These are phyloP conservation scores for Picochlorum sp. DNA, from an alignment of 139 green algal genomes.

Conservation along the genomic window DNA sequence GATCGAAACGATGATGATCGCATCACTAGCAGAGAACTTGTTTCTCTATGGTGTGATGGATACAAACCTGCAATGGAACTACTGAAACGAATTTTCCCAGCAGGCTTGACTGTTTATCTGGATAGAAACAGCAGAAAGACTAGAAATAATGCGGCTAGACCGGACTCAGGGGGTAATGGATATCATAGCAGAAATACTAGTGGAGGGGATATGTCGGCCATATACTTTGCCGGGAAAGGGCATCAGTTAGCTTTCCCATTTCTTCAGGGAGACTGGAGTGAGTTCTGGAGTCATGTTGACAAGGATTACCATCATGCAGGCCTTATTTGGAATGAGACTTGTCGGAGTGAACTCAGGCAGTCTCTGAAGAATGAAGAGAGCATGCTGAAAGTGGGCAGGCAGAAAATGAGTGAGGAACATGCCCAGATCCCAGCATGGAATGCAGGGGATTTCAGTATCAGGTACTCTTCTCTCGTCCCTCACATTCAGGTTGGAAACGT, in stretches of 20 bases:
- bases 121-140: neutral
- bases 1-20: neutral
- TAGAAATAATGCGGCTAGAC: neutral
- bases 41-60: conserved; percentile 73
- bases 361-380: conserved; percentile 67
- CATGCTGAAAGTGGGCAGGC: conserved; percentile 30
- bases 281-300: conserved; percentile 58
- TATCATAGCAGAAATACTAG: conserved; percentile 5
- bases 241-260: neutral
- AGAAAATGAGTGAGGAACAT: conserved; percentile 17
- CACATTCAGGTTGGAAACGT: conserved; percentile 78
- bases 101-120: conserved; percentile 46
- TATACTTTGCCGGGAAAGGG: neutral
- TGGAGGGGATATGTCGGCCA: neutral
- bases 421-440: conserved; percentile 53
- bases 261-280: conserved; percentile 61
- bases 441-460: conserved; percentile 71
- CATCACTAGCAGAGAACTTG: conserved; percentile 52
- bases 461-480: conserved; percentile 54
- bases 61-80: conserved; percentile 60
- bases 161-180: neutral
- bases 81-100: conserved; percentile 58
- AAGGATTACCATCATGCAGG: conserved; percentile 68
- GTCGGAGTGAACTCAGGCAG: conserved; percentile 69
- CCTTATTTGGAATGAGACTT: conserved; percentile 86